Percentiles rank a stretch among this genome's conserved stretches.
Evolutionary conservation across 164 flowering plant species (phyloP).

Genomic region (Chimonanthus salicifolius): DNA sequence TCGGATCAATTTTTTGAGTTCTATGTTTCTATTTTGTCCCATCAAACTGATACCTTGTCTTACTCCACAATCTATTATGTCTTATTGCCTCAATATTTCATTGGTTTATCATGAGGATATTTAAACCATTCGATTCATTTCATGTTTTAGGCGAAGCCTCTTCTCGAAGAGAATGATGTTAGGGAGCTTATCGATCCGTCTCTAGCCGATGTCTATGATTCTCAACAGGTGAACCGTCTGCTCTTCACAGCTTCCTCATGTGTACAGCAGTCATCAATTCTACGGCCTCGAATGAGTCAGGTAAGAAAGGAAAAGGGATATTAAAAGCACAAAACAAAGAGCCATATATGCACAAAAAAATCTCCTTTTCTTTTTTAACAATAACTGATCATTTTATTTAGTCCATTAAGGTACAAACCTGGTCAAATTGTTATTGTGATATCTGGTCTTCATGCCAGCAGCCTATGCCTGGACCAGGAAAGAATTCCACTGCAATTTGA

Average conservation of each 20-base stretch:
- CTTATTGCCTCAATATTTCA: background rate
- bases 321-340: background rate
- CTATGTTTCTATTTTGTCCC: no score
- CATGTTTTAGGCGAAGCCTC: constrained; percentile 70
- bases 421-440: background rate
- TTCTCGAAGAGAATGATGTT: constrained; percentile 29
- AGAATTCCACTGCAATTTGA: background rate
- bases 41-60: no score
- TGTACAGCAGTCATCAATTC: constrained; percentile 38
- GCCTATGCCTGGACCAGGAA: background rate
- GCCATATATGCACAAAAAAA: background rate
- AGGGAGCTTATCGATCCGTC: constrained; percentile 65
- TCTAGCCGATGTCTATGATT: constrained; percentile 40
- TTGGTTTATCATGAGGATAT: background rate
- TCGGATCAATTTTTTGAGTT: no score
- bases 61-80: no score
- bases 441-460: background rate
- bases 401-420: background rate
- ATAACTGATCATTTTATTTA: no score
- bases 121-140: background rate
- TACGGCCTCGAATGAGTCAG: constrained; percentile 78
- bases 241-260: constrained; percentile 54
- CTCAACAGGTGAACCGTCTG: constrained; percentile 44
- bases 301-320: constrained; percentile 25
- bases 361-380: no score